phyloP scores from a whole-genome alignment of 2,329 filamentous ascomycete genomes.

The Colletotrichum abscissum region DNA sequence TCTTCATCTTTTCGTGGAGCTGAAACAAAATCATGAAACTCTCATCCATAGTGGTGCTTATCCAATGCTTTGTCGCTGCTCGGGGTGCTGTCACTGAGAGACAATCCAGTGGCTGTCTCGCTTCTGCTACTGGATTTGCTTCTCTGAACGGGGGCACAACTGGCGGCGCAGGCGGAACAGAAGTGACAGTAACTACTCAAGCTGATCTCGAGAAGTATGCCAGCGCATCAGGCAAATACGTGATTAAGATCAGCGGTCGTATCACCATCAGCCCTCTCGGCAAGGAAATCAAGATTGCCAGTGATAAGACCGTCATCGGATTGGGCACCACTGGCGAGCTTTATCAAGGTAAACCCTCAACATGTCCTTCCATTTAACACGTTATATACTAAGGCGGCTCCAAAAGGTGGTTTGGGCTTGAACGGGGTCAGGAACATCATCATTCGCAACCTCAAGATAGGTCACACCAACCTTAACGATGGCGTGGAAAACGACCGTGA shows the following conservation, averaged over 20 bases:
- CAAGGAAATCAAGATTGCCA: slow-evolving; percentile 38
- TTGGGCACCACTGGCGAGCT: slow-evolving; percentile 32
- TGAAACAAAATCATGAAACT: slow-evolving; percentile 3
- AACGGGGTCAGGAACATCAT: slow-evolving; percentile 36
- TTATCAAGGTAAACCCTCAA: slow-evolving; percentile 6
- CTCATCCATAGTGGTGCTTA: background rate
- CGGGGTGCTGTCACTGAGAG: background rate
- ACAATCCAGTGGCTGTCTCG: background rate
- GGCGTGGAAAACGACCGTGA: slow-evolving; percentile 32
- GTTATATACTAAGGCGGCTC: background rate
- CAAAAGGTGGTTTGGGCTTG: slow-evolving; percentile 33
- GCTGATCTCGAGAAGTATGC: slow-evolving; percentile 40
- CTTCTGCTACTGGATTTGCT: slow-evolving; percentile 39
- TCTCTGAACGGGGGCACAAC: slow-evolving; percentile 41
- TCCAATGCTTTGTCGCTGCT: background rate
- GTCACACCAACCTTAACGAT: slow-evolving; percentile 13
- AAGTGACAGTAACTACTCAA: slow-evolving; percentile 38
- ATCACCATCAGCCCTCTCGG: slow-evolving; percentile 39
- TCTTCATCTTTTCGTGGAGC: background rate
- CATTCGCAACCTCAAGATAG: slow-evolving; percentile 38
- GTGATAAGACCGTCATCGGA: slow-evolving; percentile 39
- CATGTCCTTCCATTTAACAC: accelerated
- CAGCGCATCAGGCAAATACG: slow-evolving; percentile 36
- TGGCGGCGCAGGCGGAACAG: slow-evolving; percentile 38
- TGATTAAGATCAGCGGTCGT: slow-evolving; percentile 40